Evolutionary conservation across 768 basidiomycete genomes (phyloP).

Genomic region (Dentipellis sp.): DNA sequence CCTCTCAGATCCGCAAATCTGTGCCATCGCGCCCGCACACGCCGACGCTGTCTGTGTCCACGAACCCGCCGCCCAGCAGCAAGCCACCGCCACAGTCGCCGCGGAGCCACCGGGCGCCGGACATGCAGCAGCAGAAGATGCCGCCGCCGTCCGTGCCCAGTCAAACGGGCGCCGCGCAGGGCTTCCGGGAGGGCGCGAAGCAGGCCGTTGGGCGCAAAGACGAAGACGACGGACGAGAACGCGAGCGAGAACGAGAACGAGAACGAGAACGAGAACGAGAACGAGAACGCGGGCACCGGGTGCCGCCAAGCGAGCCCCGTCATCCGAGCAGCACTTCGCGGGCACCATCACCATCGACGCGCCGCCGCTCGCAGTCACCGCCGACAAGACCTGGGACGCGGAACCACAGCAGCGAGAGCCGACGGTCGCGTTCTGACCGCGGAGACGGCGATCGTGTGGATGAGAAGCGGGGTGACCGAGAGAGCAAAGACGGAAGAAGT

Average conservation of each 20-base stretch:
- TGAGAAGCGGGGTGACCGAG: slow-evolving; percentile 46
- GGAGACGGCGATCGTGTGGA: slow-evolving; percentile 37
- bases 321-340: slow-evolving; percentile 37
- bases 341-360: slow-evolving; percentile 43
- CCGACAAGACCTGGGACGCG: slow-evolving; percentile 57
- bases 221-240: slow-evolving; percentile 31
- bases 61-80: slow-evolving; percentile 10
- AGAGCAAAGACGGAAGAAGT: slow-evolving; percentile 31
- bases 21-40: slow-evolving; percentile 13
- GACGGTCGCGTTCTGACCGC: slow-evolving; percentile 49
- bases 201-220: slow-evolving; percentile 35
- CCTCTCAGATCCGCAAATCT: background rate
- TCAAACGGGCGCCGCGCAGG: slow-evolving; percentile 70
- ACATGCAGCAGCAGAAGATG: slow-evolving; percentile 45
- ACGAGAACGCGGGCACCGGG: background rate
- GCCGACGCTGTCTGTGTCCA: background rate
- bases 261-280: slow-evolving; percentile 21
- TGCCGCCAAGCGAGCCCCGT: slow-evolving; percentile 28
- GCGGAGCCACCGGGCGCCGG: slow-evolving; percentile 27
- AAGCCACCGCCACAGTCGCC: slow-evolving; percentile 31
- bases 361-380: slow-evolving; percentile 59
- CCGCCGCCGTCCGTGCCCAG: slow-evolving; percentile 73
- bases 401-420: slow-evolving; percentile 63
- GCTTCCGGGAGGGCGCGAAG: slow-evolving; percentile 72
- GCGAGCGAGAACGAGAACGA: background rate